Evolutionary conservation across 495 filamentous ascomycete species (phyloP).

Genomic region (Tuber aestivum): DNA sequence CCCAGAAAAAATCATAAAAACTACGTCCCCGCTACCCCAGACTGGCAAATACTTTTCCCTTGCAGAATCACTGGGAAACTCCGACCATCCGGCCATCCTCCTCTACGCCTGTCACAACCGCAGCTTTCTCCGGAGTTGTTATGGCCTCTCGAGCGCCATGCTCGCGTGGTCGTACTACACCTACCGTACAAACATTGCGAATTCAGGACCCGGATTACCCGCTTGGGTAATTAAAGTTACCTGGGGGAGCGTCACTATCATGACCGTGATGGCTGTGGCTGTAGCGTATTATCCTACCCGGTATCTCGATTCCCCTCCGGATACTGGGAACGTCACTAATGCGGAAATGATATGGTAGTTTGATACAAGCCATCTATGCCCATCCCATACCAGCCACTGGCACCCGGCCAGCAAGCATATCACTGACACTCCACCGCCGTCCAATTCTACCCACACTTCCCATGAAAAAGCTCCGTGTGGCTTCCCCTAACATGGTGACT

Average conservation of each 20-base stretch:
- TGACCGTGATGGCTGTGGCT: conserved; percentile 49
- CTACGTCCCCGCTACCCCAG: neutral
- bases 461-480: conserved; percentile 23
- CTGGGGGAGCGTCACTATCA: conserved; percentile 55
- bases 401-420: conserved; percentile 9
- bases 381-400: conserved; percentile 25
- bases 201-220: conserved; percentile 21
- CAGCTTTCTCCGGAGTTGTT: conserved; percentile 27
- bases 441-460: conserved; percentile 33
- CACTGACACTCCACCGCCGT: conserved; percentile 29
- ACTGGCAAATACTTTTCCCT: conserved; percentile 25
- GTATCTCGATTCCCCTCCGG: conserved; percentile 1
- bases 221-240: conserved; percentile 22
- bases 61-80: conserved; percentile 22
- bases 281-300: conserved; percentile 32
- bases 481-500: conserved; percentile 22
- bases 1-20: conserved; percentile 38
- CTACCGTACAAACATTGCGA: conserved; percentile 27
- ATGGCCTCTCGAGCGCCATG: conserved; percentile 27
- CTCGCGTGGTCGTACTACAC: conserved; percentile 25
- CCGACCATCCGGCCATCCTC: conserved; percentile 19
- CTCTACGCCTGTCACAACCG: conserved; percentile 28
- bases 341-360: conserved; percentile 18
- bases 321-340: conserved; percentile 11
- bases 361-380: conserved; percentile 33